Base-by-base conservation (phyloP, 176 grass and related monocot species). In the Leersia perrieri region DNA sequence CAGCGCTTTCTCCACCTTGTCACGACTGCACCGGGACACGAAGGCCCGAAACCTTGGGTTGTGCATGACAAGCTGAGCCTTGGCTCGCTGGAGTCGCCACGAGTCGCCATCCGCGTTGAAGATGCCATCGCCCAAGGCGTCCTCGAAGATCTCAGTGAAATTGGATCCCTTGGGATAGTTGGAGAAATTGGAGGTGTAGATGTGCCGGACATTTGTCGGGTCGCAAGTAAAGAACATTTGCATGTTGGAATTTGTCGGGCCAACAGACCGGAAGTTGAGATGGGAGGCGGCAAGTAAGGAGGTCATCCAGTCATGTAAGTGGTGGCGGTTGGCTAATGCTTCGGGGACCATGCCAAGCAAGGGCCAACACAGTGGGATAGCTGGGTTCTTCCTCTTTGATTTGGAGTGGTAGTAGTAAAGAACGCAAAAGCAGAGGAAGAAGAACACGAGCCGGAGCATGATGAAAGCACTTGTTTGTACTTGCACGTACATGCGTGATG, bases 91-190 rank as follows among this genome's bases (percentile, higher is more conserved):
- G 1, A 34, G 68, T 5, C 66, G 78, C 91, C 88, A 93, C 10
- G 47, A 45, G 5, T 90, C 85, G 36, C 68, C 82, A 33, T 93
- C 88, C 2, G 77, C 71, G 72, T 25, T 90, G 83, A 93, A 88
- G 77, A 93, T 90, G 49, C 91, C 88, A 34, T 81, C 82, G 42
- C 88, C 91, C 65, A 93, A 68, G 82, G 90, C 22, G 64, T 90
- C 88, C 22, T 38, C 35, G 3, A 93, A 90, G 61, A 93, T 93
- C 81, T 90, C 73, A 0, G 34, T 57, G 62, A 85, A 88, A 51
- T 90, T 85, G 15, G 72, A 47, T 22, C 91, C 91, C 68, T 93
- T 93, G 60, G 82, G 81, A 68, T 90, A 93, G 63, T 90, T 93
- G 39, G 23, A 60, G 81, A 89, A 87, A 75, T 82, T 85, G 51